These are phyloP conservation scores for Cryphonectria naterciae DNA, from an alignment of 2,329 filamentous ascomycete genomes.

Conservation along the genomic window DNA sequence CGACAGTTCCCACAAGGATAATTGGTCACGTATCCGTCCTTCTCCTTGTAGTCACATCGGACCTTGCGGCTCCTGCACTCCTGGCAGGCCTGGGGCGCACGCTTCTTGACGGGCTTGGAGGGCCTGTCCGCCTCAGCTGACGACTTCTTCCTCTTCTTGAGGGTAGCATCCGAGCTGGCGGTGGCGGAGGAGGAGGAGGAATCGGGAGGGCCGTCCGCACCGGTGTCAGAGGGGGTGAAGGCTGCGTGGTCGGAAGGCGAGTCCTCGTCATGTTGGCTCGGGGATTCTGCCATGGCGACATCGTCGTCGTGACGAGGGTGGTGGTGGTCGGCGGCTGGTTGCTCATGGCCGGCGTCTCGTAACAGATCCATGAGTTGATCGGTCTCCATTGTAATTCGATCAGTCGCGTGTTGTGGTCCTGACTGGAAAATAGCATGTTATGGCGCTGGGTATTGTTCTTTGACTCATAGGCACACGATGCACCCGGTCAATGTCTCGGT, in stretches of 20 bases:
- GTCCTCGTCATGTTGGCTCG: constrained; percentile 11
- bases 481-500: not conserved
- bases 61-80: constrained; percentile 90
- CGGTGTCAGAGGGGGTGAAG: constrained; percentile 6
- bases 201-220: not conserved
- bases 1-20: constrained; percentile 85
- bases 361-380: constrained; percentile 6
- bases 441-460: not conserved
- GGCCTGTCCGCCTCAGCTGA: constrained; percentile 39
- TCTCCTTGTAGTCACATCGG: constrained; percentile 90
- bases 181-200: not conserved
- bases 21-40: constrained; percentile 42
- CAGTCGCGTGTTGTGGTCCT: not conserved
- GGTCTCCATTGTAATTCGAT: constrained; percentile 10
- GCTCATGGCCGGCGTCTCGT: not conserved
- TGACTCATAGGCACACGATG: not conserved
- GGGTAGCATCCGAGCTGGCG: not conserved
- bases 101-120: constrained; percentile 54
- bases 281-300: constrained; percentile 15
- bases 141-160: constrained; percentile 37
- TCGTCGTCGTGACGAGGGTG: constrained; percentile 10
- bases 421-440: constrained; percentile 3
- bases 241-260: constrained; percentile 15
- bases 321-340: not conserved
- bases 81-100: constrained; percentile 89